Base-by-base conservation (phyloP, 257 asterid species). In the Henckelia pumila region DNA sequence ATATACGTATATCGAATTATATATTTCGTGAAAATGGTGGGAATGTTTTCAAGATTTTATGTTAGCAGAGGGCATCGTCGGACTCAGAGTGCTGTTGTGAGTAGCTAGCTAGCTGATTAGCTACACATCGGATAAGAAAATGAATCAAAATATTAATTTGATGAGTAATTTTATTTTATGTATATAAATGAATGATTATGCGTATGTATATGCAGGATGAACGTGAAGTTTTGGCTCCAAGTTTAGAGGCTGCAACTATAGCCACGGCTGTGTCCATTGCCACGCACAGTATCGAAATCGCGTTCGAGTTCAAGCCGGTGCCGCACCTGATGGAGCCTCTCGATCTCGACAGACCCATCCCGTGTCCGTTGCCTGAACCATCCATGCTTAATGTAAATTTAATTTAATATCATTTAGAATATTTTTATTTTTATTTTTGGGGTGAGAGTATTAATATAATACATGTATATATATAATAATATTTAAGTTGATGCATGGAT, bases 361-460 rank as follows among this genome's bases (percentile, higher is more conserved):
- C 76, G 21, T 92, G 97, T 68, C 97, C 98, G 2, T 56, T 86
- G 65, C 97, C 95, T 7, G 98, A 92, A 80, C 98, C 98, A 71
- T 92, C 96, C 17, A 81, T 86, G 61, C 88, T 89, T n/a, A 89
- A 86, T 72, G 98, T 92, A 78, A 86, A 89, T 70, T 65, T 37
- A 26, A 2, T 2, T 26, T 26, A n/a, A n/a, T n/a, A n/a, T n/a
- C n/a, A n/a, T n/a, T n/a, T n/a, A n/a, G n/a, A n/a, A n/a, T n/a
- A n/a, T n/a, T n/a, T n/a, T n/a, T n/a, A n/a, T n/a, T n/a, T n/a
- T n/a, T n/a, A n/a, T n/a, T n/a, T n/a, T n/a, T n/a, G n/a, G n/a
- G n/a, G n/a, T n/a, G n/a, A n/a, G n/a, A n/a, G n/a, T n/a, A n/a
- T n/a, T n/a, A n/a, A n/a, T n/a, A n/a, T n/a, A n/a, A n/a, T n/a